These are phyloP conservation scores for Sporothrix protearum DNA, from an alignment of 2,329 filamentous ascomycete genomes.

Conservation along the genomic window DNA sequence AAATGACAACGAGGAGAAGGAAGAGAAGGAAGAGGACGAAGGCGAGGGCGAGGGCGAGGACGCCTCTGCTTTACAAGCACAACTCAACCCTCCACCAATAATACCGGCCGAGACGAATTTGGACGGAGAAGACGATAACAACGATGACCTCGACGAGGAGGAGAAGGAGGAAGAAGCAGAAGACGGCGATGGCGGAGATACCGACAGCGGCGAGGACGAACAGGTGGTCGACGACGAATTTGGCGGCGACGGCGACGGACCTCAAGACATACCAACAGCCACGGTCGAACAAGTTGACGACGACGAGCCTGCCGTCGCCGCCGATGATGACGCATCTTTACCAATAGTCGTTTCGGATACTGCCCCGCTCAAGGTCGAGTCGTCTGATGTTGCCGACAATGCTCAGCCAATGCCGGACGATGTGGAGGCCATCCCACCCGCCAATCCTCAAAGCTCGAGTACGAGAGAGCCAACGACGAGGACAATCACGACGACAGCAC, in stretches of 20 bases:
- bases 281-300: neutral
- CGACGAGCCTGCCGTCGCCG: neutral
- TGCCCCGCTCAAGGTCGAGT: neutral
- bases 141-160: neutral
- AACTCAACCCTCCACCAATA: constrained; percentile 7
- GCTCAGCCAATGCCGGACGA: neutral
- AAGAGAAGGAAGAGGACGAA: neutral
- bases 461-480: neutral
- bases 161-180: neutral
- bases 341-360: neutral
- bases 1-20: neutral
- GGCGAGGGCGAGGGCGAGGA: neutral
- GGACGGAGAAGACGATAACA: neutral
- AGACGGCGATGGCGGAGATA: neutral
- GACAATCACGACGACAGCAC: neutral
- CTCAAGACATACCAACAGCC: neutral
- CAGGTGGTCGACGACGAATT: neutral
- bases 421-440: neutral
- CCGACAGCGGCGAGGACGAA: neutral
- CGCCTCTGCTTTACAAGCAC: neutral
- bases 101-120: neutral
- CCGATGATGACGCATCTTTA: neutral
- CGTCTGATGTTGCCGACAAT: neutral
- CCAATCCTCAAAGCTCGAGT: neutral
- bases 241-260: neutral